phyloP scores from a whole-genome alignment of 495 filamentous ascomycete species.

The Cudoniella acicularis region DNA sequence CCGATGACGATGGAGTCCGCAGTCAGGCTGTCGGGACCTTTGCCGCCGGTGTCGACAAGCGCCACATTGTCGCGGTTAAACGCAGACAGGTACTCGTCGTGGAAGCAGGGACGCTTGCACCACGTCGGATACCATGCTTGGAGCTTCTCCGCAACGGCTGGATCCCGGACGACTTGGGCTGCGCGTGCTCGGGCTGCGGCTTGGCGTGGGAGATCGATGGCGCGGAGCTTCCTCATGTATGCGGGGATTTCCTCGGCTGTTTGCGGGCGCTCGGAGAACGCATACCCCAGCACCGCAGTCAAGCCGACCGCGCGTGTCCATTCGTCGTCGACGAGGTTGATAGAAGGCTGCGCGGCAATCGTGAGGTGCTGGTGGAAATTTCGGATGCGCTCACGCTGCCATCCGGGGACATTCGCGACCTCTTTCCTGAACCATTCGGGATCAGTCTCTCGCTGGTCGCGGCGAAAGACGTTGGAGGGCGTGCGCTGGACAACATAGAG shows the following conservation, averaged over 20 bases:
- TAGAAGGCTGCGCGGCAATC: constrained; percentile 6
- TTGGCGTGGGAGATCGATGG: too few relatives aligned
- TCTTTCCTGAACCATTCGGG: too few relatives aligned
- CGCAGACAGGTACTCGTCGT: constrained; percentile 41
- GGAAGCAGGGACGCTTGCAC: constrained; percentile 45
- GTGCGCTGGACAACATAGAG: constrained; percentile 56
- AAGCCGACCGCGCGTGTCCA: constrained; percentile 29
- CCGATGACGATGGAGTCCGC: constrained; percentile 33
- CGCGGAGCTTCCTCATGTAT: background rate
- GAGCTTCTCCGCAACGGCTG: constrained; percentile 37
- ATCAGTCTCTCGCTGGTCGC: constrained; percentile 46
- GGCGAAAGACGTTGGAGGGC: constrained; percentile 44
- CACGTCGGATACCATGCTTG: constrained; percentile 42
- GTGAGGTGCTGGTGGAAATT: constrained; percentile 34
- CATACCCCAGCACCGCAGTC: background rate
- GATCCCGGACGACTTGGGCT: constrained; percentile 39
- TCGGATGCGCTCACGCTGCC: constrained; percentile 37
- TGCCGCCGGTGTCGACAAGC: constrained; percentile 52
- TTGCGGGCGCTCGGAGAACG: background rate
- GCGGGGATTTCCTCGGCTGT: background rate
- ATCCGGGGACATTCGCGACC: constrained; percentile 36
- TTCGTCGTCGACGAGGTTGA: constrained; percentile 39
- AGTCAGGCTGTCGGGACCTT: constrained; percentile 40
- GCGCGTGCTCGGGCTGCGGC: constrained; percentile 30
- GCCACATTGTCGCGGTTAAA: constrained; percentile 44